Percentiles rank a stretch among this genome's conserved stretches.
Evolutionary conservation across 805 yeast genomes (phyloP).

Genomic region (Starmerella bombicola): DNA sequence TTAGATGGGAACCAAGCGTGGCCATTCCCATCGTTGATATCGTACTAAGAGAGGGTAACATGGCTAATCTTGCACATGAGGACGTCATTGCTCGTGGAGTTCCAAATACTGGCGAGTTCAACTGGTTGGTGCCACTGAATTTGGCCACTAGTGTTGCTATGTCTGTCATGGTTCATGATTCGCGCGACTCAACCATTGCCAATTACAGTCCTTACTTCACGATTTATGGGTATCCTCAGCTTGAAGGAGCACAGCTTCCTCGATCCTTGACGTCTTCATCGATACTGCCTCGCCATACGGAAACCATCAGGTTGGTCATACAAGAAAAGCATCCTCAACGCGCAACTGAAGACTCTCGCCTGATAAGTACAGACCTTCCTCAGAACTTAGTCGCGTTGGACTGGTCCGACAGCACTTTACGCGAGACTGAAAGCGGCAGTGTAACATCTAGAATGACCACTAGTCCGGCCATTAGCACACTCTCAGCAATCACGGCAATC

Average conservation of each 20-base stretch:
- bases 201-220: conserved; percentile 22
- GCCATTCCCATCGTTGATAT: conserved; percentile 22
- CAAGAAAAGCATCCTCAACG: no score
- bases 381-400: background rate
- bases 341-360: no score
- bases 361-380: no score
- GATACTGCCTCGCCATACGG: no score
- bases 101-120: conserved; percentile 25
- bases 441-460: background rate
- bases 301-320: no score
- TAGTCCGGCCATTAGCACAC: background rate
- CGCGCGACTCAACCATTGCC: conserved; percentile 13
- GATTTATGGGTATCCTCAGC: background rate
- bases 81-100: conserved; percentile 23
- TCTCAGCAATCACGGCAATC: no score
- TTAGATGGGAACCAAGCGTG: conserved; percentile 25
- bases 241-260: no score
- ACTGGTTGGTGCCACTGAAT: conserved; percentile 23
- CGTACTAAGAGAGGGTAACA: conserved; percentile 23
- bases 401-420: background rate
- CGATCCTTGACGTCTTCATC: no score
- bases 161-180: conserved; percentile 22
- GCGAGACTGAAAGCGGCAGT: background rate
- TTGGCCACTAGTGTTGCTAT: conserved; percentile 20
- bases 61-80: conserved; percentile 18